Conservation (phyloP, 306 rosid genomes). For the Quercus suber region DNA sequence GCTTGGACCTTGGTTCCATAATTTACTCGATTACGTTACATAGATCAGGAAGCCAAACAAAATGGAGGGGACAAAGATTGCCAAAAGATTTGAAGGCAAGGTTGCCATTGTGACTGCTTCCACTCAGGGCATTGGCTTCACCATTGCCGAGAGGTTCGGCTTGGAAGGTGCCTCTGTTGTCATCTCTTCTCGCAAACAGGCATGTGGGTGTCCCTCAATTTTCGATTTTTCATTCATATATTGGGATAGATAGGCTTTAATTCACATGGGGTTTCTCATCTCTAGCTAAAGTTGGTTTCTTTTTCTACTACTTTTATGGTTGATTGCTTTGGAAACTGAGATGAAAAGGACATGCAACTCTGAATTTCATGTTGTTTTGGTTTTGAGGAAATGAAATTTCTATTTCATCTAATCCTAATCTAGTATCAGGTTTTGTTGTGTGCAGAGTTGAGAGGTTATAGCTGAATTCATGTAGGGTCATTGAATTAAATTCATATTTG, state of each 20-base stretch:
- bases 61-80: constrained; percentile 45
- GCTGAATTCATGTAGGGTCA: too few species aligned
- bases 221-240: neutral
- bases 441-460: too few species aligned
- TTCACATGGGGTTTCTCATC: neutral
- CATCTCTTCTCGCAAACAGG: constrained; percentile 91
- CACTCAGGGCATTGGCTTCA: constrained; percentile 90
- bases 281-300: neutral
- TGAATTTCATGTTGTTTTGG: neutral
- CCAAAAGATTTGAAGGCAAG: constrained; percentile 65
- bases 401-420: too few species aligned
- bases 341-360: neutral
- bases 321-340: neutral
- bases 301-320: neutral
- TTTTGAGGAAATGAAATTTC: neutral
- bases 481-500: too few species aligned
- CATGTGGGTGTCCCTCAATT: neutral
- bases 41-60: neutral
- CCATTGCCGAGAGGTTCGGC: constrained; percentile 82
- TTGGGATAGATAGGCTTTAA: neutral
- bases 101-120: constrained; percentile 94
- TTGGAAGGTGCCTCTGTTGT: constrained; percentile 90
- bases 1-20: too few species aligned
- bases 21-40: too few species aligned
- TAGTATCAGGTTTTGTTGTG: too few species aligned